Conservation (phyloP, 1,284 basidiomycete species). For the Pterula multifida region DNA sequence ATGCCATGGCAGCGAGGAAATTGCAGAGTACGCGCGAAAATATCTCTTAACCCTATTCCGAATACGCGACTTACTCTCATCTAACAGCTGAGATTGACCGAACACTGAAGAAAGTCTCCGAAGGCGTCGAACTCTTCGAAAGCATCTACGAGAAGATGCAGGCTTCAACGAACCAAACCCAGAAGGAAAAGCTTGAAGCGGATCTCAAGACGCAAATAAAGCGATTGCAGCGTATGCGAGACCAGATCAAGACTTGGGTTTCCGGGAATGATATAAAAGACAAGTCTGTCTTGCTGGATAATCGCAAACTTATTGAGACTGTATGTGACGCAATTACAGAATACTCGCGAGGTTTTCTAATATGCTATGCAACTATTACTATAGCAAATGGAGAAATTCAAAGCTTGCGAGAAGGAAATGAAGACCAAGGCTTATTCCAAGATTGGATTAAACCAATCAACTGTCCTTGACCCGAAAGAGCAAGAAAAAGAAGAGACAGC, state of each 20-base stretch:
- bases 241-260: conserved; percentile 99
- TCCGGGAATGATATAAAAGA: conserved; percentile 99
- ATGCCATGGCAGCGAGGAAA: conserved; percentile 70
- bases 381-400: conserved; percentile 99
- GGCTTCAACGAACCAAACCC: conserved; percentile 83
- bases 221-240: conserved; percentile 94
- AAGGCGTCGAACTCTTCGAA: conserved; percentile 93
- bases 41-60: background rate
- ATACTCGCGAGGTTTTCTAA: too few species aligned
- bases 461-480: conserved; percentile 92
- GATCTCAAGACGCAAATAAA: conserved; percentile 98
- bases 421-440: conserved; percentile 99
- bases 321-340: conserved; percentile 41
- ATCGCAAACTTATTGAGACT: conserved; percentile 93
- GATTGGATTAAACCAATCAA: conserved; percentile 91
- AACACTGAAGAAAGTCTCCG: conserved; percentile 87
- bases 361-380: conserved; percentile 12
- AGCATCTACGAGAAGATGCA: conserved; percentile 96
- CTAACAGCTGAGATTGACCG: conserved; percentile 88
- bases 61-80: conserved; percentile 6
- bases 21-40: conserved; percentile 51
- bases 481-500: conserved; percentile 92
- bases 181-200: conserved; percentile 94
- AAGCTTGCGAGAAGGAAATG: conserved; percentile 99
- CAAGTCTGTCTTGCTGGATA: conserved; percentile 88